Base-by-base conservation (phyloP, 345 rosid species). In the Arabis alpina region DNA sequence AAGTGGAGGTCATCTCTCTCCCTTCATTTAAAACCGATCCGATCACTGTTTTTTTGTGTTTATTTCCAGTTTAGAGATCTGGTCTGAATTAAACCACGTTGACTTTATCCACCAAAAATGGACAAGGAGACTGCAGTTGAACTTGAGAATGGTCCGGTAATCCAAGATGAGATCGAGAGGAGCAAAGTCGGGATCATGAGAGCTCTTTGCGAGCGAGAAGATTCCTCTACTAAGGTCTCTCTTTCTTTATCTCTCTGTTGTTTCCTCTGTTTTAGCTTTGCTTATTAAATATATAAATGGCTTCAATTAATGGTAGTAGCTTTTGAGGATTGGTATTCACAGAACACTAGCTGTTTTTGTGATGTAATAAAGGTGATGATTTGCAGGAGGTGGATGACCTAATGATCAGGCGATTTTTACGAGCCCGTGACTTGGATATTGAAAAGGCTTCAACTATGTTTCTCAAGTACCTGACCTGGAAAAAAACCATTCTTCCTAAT, bases 351-450 rank as follows among this genome's bases (percentile, higher is more conserved):
- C 7, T 32, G 37, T 32, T 32, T 32, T 28, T 5, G 1, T 28
- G 8, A 6, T 36, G 10, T 19, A 19, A 8, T 8, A 36, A 36
- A 10, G 40, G 2, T 48, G 4, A 16, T 48, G 52, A 23, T 49
- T 36, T 34, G 36, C 65, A 92, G 98, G 88, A 89, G 56, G 86
- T 66, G 50, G 96, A 91, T 78, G 97, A 93, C 78, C 79, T 82
- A 24, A 85, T 80, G 92, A 69, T 93, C 55, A 62, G 96, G 72
- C 79, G 98, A 76, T 93, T 93, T 78, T 75, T 93, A 57, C 75
- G 93, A 23, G 98, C 98, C 64, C 88, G 97, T 14, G 94, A 93
- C 64, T 74, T 83, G 0, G 98, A 93, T 68, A 81, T 93, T 14
- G 96, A 93, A 79, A 93, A 87, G 75, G 97, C 97, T 43, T 85